Percentiles rank a stretch among this genome's conserved stretches.
phyloP scores from a whole-genome alignment of 257 asterid genomes.

The Forsythia viridissima region DNA sequence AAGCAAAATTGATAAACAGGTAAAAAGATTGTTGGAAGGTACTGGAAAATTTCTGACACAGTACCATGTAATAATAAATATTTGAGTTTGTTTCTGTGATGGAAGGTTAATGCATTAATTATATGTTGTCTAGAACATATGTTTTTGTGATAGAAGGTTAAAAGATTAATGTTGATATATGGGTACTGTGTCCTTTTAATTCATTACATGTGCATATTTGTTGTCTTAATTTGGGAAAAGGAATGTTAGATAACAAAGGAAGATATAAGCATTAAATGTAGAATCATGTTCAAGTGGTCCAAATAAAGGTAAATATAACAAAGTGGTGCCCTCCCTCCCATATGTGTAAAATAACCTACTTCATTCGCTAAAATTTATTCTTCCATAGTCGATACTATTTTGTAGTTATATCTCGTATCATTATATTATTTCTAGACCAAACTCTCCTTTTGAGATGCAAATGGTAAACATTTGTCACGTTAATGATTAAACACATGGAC shows the following conservation, averaged over 20 bases:
- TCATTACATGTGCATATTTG: neutral
- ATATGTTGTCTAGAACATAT: neutral
- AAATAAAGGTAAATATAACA: neutral
- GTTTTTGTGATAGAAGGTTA: slow-evolving; percentile 37
- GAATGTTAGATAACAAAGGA: slow-evolving; percentile 34
- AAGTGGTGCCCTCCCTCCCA: neutral
- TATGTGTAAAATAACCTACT: neutral
- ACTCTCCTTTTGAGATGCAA: no score
- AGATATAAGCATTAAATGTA: slow-evolving; percentile 33
- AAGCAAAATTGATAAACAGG: no score
- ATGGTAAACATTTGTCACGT: no score
- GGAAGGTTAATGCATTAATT: slow-evolving; percentile 33
- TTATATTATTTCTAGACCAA: no score
- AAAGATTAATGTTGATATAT: slow-evolving; percentile 17
- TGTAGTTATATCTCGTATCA: no score
- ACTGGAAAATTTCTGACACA: neutral
- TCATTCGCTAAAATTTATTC: slow-evolving; percentile 8
- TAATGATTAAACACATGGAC: neutral
- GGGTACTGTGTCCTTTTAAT: neutral
- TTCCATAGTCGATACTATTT: neutral
- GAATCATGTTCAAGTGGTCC: slow-evolving; percentile 33
- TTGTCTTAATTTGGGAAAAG: slow-evolving; percentile 24
- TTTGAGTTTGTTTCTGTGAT: slow-evolving; percentile 30
- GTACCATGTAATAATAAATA: slow-evolving; percentile 4
- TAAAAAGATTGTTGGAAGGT: neutral